phyloP scores from a whole-genome alignment of 148 eudicot genomes.

The Vaccinium macrocarpon region DNA sequence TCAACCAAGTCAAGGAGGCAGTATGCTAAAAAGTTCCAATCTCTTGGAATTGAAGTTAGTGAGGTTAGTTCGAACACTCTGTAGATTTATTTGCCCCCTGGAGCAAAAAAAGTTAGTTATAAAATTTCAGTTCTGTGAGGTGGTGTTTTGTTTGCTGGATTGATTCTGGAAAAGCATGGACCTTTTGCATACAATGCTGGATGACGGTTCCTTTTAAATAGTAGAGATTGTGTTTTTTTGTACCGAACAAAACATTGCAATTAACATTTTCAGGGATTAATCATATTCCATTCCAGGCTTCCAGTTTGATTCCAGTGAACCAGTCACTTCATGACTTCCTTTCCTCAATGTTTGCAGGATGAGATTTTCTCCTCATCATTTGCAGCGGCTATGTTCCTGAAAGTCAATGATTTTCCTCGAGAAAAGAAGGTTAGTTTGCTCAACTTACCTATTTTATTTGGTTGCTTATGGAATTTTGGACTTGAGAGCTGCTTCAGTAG shows the following conservation, averaged over 20 bases:
- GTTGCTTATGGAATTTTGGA: background rate
- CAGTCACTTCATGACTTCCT: background rate
- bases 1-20: conserved; percentile 81
- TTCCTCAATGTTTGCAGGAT: conserved; percentile 44
- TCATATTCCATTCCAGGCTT: background rate
- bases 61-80: conserved; percentile 37
- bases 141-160: background rate
- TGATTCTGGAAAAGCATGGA: background rate
- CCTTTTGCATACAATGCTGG: background rate
- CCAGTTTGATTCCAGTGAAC: background rate
- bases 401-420: conserved; percentile 54
- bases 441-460: background rate
- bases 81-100: background rate
- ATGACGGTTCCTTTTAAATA: background rate
- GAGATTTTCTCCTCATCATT: conserved; percentile 86
- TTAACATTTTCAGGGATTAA: background rate
- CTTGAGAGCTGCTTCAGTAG: background rate
- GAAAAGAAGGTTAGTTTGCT: conserved; percentile 55
- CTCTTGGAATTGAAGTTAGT: conserved; percentile 73
- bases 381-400: conserved; percentile 84
- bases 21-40: conserved; percentile 63
- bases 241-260: background rate
- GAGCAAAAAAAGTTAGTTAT: background rate
- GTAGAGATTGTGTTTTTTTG: background rate
- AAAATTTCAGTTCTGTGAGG: background rate